Evolutionary conservation across 2,329 filamentous ascomycete genomes (phyloP).

Genomic region (Scedosporium boydii): DNA sequence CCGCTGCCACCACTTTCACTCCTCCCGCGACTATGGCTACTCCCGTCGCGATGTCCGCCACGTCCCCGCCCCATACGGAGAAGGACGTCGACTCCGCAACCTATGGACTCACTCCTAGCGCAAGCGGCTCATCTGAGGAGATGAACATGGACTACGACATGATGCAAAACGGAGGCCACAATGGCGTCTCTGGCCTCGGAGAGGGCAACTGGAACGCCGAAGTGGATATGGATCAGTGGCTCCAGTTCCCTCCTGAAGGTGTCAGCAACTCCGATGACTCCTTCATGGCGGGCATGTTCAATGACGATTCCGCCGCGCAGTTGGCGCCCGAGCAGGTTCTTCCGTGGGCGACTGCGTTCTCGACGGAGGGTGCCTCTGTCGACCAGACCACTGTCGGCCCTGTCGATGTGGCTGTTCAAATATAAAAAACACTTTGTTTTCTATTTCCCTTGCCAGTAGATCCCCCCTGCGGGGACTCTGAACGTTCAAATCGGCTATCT

Average conservation of each 20-base stretch:
- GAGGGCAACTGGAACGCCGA: slow-evolving; percentile 48
- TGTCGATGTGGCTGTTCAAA: not conserved
- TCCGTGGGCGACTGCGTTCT: slow-evolving; percentile 2
- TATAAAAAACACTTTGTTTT: not conserved
- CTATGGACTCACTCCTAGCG: slow-evolving; percentile 32
- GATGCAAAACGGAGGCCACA: slow-evolving; percentile 17
- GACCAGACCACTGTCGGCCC: not conserved
- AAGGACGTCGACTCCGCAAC: slow-evolving; percentile 27
- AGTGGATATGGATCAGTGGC: slow-evolving; percentile 50
- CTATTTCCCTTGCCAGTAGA: no score
- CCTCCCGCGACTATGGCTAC: not conserved
- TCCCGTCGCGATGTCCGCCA: slow-evolving; percentile 3
- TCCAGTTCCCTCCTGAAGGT: slow-evolving; percentile 45
- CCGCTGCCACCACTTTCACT: not conserved
- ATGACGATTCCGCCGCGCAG: slow-evolving; percentile 9
- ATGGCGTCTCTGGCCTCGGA: slow-evolving; percentile 23
- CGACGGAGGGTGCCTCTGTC: not conserved
- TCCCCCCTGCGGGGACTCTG: no score
- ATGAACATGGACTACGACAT: slow-evolving; percentile 35
- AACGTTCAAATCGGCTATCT: not conserved
- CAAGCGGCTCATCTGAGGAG: slow-evolving; percentile 33
- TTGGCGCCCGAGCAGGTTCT: not conserved
- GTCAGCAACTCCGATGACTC: slow-evolving; percentile 28
- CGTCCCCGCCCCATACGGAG: slow-evolving; percentile 35
- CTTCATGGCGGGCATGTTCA: slow-evolving; percentile 24